Evolutionary conservation across 192 early-diverging fungal species (phyloP).

Genomic region (Rhizophagus prolifer): DNA sequence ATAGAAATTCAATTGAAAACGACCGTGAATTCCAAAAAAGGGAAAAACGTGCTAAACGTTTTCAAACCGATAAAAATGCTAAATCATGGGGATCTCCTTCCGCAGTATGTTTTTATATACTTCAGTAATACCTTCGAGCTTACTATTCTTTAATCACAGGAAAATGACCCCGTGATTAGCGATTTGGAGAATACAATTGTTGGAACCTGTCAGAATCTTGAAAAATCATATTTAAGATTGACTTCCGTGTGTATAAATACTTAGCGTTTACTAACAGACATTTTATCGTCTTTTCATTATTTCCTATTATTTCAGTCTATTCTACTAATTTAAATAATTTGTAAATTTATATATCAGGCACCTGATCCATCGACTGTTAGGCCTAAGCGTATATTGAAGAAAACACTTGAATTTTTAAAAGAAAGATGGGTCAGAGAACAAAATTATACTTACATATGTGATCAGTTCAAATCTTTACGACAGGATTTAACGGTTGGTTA

Average conservation of each 20-base stretch:
- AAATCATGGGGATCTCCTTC: constrained; percentile 6
- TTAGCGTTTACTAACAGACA: not conserved
- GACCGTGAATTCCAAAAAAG: constrained; percentile 40
- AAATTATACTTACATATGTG: constrained; percentile 95
- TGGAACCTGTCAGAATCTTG: constrained; percentile 81
- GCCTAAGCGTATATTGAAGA: constrained; percentile 72
- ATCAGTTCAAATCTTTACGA: constrained; percentile 94
- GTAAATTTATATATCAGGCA: constrained; percentile 47
- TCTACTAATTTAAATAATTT: constrained; percentile 18
- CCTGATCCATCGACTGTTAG: constrained; percentile 94
- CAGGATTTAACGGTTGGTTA: constrained; percentile 88
- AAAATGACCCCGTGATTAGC: constrained; percentile 58
- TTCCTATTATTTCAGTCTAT: not conserved
- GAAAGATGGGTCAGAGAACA: constrained; percentile 77
- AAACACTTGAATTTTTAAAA: constrained; percentile 77
- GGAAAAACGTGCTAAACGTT: constrained; percentile 38
- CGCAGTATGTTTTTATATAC: not conserved
- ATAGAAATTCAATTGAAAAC: not conserved
- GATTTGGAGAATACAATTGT: constrained; percentile 87
- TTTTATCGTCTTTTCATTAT: not conserved
- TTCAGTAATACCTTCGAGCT: too few species aligned
- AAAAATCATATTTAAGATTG: constrained; percentile 91
- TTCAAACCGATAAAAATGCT: constrained; percentile 33
- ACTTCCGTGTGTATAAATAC: constrained; percentile 65
- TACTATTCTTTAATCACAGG: constrained; percentile 28